Conservation (phyloP, 2,329 filamentous ascomycete genomes). For the Fonsecaea monophora region DNA sequence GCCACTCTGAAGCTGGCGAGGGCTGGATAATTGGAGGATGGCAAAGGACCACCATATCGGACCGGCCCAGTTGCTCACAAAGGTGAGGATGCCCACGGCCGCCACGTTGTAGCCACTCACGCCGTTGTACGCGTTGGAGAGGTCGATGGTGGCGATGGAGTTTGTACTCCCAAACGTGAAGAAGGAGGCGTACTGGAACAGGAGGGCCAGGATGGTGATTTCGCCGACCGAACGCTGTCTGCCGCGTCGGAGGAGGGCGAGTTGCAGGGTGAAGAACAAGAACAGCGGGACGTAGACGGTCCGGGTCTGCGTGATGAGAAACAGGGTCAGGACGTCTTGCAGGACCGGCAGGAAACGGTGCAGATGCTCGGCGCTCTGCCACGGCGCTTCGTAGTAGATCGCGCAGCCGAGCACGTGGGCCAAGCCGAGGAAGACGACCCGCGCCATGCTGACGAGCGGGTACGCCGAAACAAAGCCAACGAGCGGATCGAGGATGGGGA, state of each 20-base stretch:
- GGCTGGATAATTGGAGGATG: conserved; percentile 46
- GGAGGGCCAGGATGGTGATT: conserved; percentile 72
- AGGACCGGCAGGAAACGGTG: conserved; percentile 47
- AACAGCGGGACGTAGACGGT: conserved; percentile 85
- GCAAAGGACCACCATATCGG: conserved; percentile 84
- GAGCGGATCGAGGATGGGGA: conserved; percentile 45
- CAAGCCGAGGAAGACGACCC: conserved; percentile 59
- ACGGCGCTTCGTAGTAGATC: conserved; percentile 38
- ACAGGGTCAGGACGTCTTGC: conserved; percentile 75
- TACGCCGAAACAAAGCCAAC: conserved; percentile 46
- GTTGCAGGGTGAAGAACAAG: conserved; percentile 72
- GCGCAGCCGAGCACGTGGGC: conserved; percentile 42
- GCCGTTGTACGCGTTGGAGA: conserved; percentile 95
- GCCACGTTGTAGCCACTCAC: conserved; percentile 78
- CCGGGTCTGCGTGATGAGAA: conserved; percentile 86
- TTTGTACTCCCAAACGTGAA: conserved; percentile 92
- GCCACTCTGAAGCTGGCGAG: conserved; percentile 15
- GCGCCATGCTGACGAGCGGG: conserved; percentile 53
- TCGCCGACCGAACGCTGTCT: conserved; percentile 56
- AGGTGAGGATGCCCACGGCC: conserved; percentile 83
- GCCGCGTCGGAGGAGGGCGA: conserved; percentile 59
- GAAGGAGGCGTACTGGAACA: conserved; percentile 82
- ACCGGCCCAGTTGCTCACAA: conserved; percentile 88
- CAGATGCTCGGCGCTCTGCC: conserved; percentile 26
- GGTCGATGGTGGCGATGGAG: conserved; percentile 91